phyloP scores from a whole-genome alignment of 1,284 basidiomycete species.

The Bondarzewia mesenterica region DNA sequence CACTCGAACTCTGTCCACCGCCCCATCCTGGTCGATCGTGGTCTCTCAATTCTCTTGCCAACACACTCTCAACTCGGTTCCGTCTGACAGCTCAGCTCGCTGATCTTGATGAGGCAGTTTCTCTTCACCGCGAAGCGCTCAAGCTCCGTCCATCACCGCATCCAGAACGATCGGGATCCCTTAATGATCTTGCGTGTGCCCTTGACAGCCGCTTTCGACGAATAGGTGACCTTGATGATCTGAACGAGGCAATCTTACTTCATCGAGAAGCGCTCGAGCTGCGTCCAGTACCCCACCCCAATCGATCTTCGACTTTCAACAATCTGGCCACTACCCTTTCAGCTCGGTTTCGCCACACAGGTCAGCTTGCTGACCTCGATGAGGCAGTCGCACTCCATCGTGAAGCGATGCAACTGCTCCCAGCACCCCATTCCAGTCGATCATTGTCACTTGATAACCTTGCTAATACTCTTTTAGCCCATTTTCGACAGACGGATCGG shows the following conservation, averaged over 20 bases:
- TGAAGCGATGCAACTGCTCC: not conserved
- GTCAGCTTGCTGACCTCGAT: not conserved
- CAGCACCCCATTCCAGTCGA: not conserved
- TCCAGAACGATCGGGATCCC: not conserved
- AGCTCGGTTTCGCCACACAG: not conserved
- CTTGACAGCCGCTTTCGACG: not conserved
- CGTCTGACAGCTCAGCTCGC: not conserved
- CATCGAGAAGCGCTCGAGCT: not conserved
- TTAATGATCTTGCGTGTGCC: not conserved
- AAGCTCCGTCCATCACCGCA: not conserved
- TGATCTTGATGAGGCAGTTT: not conserved
- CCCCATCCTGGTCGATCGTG: not conserved
- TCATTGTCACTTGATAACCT: not conserved
- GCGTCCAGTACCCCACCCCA: not conserved
- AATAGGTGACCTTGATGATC: not conserved
- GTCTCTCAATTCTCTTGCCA: not conserved
- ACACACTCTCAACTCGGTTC: not conserved
- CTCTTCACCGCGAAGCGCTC: not conserved
- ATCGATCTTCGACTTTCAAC: not conserved
- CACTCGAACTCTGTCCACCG: conserved; percentile 9
- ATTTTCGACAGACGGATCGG: not conserved
- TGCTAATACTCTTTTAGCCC: not conserved
- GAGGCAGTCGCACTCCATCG: not conserved
- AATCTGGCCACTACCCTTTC: not conserved
- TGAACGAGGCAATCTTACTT: not conserved